phyloP scores from a whole-genome alignment of 2,329 filamentous ascomycete genomes.

The Cercospora zeina region DNA sequence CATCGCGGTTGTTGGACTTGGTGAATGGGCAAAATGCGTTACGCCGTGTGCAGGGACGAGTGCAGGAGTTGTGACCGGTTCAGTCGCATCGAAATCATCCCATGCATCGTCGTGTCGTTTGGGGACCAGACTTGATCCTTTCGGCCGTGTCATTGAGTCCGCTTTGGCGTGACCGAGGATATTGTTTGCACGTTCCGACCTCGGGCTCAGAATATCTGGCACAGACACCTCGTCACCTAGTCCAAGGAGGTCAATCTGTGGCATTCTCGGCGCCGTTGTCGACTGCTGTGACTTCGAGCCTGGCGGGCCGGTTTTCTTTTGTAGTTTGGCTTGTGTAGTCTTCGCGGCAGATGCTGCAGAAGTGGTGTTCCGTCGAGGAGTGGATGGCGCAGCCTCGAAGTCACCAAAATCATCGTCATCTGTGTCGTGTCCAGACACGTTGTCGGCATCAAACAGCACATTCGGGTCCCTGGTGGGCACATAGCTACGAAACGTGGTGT shows the following conservation, averaged over 20 bases:
- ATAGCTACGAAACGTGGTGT: conserved; percentile 17
- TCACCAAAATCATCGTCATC: conserved; percentile 41
- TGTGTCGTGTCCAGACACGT: conserved; percentile 32
- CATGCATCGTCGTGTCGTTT: conserved; percentile 39
- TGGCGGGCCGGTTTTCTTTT: conserved; percentile 17
- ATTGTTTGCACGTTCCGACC: conserved; percentile 18
- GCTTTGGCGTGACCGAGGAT: conserved; percentile 22
- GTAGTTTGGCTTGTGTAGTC: conserved; percentile 3
- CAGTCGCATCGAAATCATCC: conserved; percentile 47
- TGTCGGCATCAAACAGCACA: conserved; percentile 41
- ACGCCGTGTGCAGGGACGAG: conserved; percentile 4
- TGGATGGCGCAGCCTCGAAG: conserved; percentile 33
- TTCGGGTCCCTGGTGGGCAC: conserved; percentile 30
- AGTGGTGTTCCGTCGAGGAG: background rate
- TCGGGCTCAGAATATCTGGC: conserved; percentile 20
- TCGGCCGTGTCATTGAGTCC: conserved; percentile 19
- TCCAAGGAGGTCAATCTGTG: conserved; percentile 35
- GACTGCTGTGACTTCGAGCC: background rate
- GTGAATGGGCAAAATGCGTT: background rate
- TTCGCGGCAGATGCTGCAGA: background rate
- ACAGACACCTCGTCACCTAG: conserved; percentile 31
- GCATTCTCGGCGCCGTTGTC: conserved; percentile 18
- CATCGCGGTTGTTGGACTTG: background rate
- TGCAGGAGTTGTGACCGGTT: conserved; percentile 17
- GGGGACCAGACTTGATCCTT: conserved; percentile 15